Evolutionary conservation across 2,329 filamentous ascomycete genomes (phyloP).

Genomic region (Microdochium trichocladiopsis): DNA sequence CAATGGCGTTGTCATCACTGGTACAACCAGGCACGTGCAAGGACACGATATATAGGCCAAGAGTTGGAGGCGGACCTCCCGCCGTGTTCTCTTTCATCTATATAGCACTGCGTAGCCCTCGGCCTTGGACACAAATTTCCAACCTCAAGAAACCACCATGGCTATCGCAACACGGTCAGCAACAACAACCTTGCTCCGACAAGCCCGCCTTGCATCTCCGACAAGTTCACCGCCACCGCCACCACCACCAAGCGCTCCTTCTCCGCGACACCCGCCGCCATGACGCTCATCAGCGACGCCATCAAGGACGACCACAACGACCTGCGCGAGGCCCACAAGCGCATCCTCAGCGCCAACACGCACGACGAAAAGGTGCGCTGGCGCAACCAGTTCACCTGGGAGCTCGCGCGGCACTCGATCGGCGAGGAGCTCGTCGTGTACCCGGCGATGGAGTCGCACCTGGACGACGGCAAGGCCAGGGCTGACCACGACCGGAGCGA

Average conservation of each 20-base stretch:
- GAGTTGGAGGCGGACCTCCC: too few relatives aligned
- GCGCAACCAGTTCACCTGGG: slow-evolving; percentile 40
- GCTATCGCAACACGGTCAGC: too few relatives aligned
- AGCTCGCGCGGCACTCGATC: slow-evolving; percentile 39
- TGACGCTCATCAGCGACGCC: slow-evolving; percentile 18
- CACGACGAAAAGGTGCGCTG: slow-evolving; percentile 29
- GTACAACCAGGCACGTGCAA: too few relatives aligned
- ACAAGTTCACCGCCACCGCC: background rate
- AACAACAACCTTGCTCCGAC: too few relatives aligned
- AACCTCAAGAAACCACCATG: too few relatives aligned
- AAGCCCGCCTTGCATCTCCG: too few relatives aligned
- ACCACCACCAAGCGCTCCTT: slow-evolving; percentile 1
- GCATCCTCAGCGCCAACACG: slow-evolving; percentile 27
- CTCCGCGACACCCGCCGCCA: slow-evolving; percentile 1
- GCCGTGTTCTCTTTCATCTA: too few relatives aligned
- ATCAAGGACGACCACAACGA: slow-evolving; percentile 30
- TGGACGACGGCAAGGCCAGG: slow-evolving; percentile 33
- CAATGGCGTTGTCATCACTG: too few relatives aligned
- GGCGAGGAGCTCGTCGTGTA: slow-evolving; percentile 44
- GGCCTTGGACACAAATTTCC: too few relatives aligned
- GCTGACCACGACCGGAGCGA: slow-evolving; percentile 40
- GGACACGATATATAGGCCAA: too few relatives aligned
- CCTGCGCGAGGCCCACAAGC: slow-evolving; percentile 29
- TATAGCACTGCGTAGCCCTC: too few relatives aligned
- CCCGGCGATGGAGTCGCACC: slow-evolving; percentile 42